Base-by-base conservation (phyloP, 306 rosid genomes). In the Vachellia collinsii region DNA sequence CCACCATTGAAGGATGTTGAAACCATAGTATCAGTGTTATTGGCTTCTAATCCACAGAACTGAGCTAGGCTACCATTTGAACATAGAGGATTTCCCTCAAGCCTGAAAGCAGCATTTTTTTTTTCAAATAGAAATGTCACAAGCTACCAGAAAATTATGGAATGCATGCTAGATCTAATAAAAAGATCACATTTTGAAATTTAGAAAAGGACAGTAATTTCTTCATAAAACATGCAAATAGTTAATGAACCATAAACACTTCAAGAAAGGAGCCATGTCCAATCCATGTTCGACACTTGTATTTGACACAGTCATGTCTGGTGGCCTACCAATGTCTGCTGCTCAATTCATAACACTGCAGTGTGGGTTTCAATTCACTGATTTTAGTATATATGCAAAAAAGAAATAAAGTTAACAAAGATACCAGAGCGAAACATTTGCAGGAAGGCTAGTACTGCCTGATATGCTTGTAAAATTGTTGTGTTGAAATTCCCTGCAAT, bases 61-160 rank as follows among this genome's bases (percentile, higher is more conserved):
- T 69, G 42, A 70, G 0, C 79, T 69, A 87, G 73, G 76, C 79
- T 79, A 74, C 42, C 46, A 80, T 84, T 82, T 46, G 70, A 54
- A 82, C 99, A 95, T 38, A 89, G 70, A 43, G 97, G 99, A 90
- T 95, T 95, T 78, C 99, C 99, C 41, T 50, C 67, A 78, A 95
- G 94, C 98, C 99, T 95, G 92, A 81, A 83, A 77, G 42, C 25
- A 20, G 54, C 29, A 19, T 80, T 11, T 73, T 78, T 17, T 50
- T 64, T 71, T 74, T 43, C 20, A 37, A 76, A 17, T 44, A 37
- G 46, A 43, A 22, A 75, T 70, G 62, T 22, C 19, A 64, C 53
- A 43, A 70, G 64, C 68, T 37, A 51, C 76, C 68, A 38, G 59
- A 63, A 65, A 50, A 23, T 62, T 36, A 51, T 78, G 16, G 47